Evolutionary conservation across 371 early-diverging fungal species (phyloP).

Genomic region (Rhizopus stolonifer): DNA sequence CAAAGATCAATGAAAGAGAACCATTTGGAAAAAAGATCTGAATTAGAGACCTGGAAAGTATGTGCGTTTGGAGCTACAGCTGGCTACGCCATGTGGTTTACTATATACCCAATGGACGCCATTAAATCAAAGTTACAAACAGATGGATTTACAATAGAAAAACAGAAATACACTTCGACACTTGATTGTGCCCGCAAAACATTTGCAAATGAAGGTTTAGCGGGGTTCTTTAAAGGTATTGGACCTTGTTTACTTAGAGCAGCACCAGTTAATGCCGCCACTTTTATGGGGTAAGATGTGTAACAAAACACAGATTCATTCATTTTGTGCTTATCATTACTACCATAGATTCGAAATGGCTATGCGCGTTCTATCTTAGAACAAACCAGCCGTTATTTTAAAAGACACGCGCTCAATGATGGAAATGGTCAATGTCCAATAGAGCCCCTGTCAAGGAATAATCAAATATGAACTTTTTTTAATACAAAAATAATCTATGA

Average conservation of each 20-base stretch:
- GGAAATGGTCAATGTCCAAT: too few relatives aligned
- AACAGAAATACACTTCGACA: constrained; percentile 58
- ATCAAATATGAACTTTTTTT: too few relatives aligned
- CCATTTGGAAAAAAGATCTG: constrained; percentile 43
- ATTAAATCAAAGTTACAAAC: constrained; percentile 82
- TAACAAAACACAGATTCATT: too few relatives aligned
- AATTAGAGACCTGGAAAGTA: constrained; percentile 66
- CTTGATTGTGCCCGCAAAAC: constrained; percentile 71
- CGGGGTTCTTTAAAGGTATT: constrained; percentile 84
- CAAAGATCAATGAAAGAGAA: constrained; percentile 63
- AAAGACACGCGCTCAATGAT: too few relatives aligned
- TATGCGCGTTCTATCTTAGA: constrained; percentile 27
- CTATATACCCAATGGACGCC: constrained; percentile 77
- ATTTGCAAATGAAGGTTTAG: constrained; percentile 63
- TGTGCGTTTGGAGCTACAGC: constrained; percentile 73
- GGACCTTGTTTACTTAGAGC: constrained; percentile 86
- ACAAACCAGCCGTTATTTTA: not conserved
- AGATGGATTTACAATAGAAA: constrained; percentile 61
- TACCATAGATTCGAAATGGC: constrained; percentile 48
- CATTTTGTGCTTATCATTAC: too few relatives aligned
- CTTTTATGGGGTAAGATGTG: constrained; percentile 72
- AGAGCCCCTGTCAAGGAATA: too few relatives aligned
- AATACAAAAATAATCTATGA: too few relatives aligned
- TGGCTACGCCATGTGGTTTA: constrained; percentile 81
- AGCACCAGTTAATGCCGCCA: constrained; percentile 86